Conservation (phyloP, 2,329 filamentous ascomycete genomes). For the Parastagonospora nodorum region DNA sequence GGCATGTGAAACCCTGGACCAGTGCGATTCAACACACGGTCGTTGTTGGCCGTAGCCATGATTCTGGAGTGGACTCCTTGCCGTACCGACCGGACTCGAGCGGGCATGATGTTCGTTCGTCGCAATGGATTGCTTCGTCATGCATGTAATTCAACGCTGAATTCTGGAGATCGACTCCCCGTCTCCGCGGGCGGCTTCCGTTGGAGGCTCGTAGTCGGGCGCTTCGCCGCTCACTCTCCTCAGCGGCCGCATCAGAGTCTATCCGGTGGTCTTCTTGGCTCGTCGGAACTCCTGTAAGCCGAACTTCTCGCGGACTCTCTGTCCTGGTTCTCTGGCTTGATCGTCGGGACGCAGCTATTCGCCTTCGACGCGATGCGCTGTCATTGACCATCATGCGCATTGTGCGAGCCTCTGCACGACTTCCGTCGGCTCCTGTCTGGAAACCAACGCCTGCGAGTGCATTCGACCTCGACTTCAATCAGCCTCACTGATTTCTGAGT, state of each 20-base stretch:
- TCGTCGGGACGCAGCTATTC: not conserved
- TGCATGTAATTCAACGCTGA: not conserved
- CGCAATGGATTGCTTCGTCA: not conserved
- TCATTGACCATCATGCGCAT: not conserved
- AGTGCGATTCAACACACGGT: conserved; percentile 3
- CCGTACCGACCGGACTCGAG: conserved; percentile 3
- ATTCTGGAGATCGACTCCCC: not conserved
- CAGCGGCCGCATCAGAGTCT: conserved; percentile 7
- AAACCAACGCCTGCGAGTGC: conserved; percentile 4
- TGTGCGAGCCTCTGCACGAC: conserved; percentile 3
- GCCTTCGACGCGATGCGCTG: not conserved
- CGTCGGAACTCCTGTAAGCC: conserved; percentile 6
- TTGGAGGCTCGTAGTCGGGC: not conserved
- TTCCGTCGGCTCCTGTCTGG: not conserved
- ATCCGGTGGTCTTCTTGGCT: conserved; percentile 8
- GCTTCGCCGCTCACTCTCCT: not conserved
- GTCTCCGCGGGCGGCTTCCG: not conserved
- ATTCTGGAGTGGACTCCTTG: conserved; percentile 18
- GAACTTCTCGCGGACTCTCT: conserved; percentile 1
- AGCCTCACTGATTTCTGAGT: conserved; percentile 4
- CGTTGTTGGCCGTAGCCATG: conserved; percentile 8
- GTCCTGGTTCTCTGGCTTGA: not conserved
- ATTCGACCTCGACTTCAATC: not conserved
- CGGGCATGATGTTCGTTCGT: not conserved
- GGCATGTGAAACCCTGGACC: conserved; percentile 1